Conservation (phyloP, 768 basidiomycete genomes). For the Amanita rimosa region DNA sequence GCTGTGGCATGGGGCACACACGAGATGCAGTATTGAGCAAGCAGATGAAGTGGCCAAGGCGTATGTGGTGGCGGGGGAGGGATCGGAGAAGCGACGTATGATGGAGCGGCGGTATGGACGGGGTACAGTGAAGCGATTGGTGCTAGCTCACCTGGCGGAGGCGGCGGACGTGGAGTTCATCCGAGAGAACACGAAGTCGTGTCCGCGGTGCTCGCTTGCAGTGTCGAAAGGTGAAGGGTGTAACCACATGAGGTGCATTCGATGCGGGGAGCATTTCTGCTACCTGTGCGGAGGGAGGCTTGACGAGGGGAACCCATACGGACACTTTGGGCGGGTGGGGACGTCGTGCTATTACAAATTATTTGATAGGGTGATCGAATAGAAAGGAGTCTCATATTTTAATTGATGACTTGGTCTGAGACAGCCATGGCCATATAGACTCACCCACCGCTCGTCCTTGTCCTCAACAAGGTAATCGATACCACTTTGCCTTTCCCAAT, state of each 20-base stretch:
- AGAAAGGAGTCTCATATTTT: constrained; percentile 7
- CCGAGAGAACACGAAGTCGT: constrained; percentile 50
- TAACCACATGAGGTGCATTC: constrained; percentile 83
- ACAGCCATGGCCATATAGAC: constrained; percentile 15
- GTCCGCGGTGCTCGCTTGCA: constrained; percentile 61
- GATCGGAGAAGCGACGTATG: constrained; percentile 31
- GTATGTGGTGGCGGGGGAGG: constrained; percentile 49
- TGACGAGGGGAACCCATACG: constrained; percentile 40
- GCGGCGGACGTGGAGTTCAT: constrained; percentile 69
- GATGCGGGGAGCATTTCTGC: constrained; percentile 72
- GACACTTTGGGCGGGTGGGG: constrained; percentile 51
- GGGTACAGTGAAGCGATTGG: constrained; percentile 46
- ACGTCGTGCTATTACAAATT: constrained; percentile 49
- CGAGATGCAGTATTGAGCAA: constrained; percentile 55
- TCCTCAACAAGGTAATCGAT: constrained; percentile 36
- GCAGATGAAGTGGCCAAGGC: constrained; percentile 56
- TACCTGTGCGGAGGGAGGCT: constrained; percentile 63
- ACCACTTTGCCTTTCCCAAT: constrained; percentile 43
- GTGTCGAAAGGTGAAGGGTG: constrained; percentile 76
- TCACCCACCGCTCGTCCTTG: constrained; percentile 13
- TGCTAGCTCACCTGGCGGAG: constrained; percentile 59
- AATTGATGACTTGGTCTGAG: constrained; percentile 28
- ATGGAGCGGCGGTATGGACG: constrained; percentile 62
- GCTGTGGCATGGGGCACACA: constrained; percentile 82
- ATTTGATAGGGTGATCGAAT: constrained; percentile 33